Conservation (phyloP, 495 filamentous ascomycete species). For the Astrothelium macrocarpum region DNA sequence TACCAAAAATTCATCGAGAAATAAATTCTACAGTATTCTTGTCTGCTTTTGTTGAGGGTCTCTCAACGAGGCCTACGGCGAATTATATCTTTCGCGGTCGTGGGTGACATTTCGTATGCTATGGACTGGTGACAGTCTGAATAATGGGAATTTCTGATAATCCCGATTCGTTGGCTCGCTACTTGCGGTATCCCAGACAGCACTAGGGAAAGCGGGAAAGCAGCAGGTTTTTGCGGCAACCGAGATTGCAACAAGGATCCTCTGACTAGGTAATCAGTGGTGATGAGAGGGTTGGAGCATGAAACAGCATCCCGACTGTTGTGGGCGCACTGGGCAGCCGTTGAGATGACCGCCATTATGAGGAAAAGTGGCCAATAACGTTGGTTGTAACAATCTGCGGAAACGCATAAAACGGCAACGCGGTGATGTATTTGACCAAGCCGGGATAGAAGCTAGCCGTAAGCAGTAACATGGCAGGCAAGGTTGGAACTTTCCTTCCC, state of each 20-base stretch:
- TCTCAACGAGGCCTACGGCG: too few species aligned
- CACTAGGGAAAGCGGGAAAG: too few species aligned
- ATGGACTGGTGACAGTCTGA: too few species aligned
- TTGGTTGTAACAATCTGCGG: background rate
- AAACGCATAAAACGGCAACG: background rate
- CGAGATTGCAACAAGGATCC: background rate
- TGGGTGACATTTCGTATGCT: too few species aligned
- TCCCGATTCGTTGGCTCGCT: too few species aligned
- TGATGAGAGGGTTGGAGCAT: conserved; percentile 2
- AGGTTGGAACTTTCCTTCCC: background rate
- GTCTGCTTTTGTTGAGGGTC: too few species aligned
- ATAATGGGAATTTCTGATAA: too few species aligned
- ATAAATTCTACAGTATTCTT: too few species aligned
- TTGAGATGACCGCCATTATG: background rate
- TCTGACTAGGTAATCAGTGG: background rate
- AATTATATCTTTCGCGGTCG: too few species aligned
- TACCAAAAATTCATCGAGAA: too few species aligned
- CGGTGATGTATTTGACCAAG: background rate
- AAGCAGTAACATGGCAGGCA: background rate
- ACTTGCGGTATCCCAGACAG: too few species aligned
- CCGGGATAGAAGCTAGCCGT: background rate
- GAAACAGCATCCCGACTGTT: background rate
- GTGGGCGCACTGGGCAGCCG: background rate
- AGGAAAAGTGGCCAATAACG: background rate
- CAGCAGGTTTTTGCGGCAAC: background rate